phyloP scores from a whole-genome alignment of 164 flowering plant species.

The Stephania cephalantha region DNA sequence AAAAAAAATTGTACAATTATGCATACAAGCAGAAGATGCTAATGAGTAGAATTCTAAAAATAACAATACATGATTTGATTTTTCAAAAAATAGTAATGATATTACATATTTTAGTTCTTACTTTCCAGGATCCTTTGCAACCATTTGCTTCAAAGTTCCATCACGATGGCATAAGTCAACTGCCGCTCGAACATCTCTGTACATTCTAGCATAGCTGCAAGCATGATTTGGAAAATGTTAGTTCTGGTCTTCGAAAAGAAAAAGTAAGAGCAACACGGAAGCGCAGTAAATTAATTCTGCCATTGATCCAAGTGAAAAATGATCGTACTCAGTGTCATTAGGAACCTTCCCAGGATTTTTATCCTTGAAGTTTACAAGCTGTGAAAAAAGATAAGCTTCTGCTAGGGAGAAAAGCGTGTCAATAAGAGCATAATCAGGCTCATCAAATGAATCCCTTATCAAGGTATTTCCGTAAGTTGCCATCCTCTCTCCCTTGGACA shows the following conservation, averaged over 20 bases:
- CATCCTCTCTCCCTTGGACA: conserved; percentile 90
- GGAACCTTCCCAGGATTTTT: conserved; percentile 67
- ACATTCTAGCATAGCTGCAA: conserved; percentile 75
- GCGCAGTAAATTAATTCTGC: not conserved
- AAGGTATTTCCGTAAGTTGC: conserved; percentile 81
- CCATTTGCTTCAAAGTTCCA: conserved; percentile 97
- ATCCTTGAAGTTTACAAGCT: conserved; percentile 89
- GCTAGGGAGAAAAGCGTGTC: conserved; percentile 97
- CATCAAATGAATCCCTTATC: conserved; percentile 89
- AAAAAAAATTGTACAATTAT: not conserved
- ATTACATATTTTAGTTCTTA: conserved; percentile 16
- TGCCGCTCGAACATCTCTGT: conserved; percentile 94
- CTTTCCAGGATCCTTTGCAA: conserved; percentile 83
- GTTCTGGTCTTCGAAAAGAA: not conserved
- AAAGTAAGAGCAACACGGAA: not conserved
- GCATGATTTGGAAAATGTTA: not conserved
- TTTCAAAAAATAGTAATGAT: conserved; percentile 15
- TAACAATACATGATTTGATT: conserved; percentile 28
- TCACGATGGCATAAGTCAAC: conserved; percentile 98
- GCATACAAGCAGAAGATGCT: not conserved
- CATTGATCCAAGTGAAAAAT: not conserved
- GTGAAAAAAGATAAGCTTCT: conserved; percentile 93
- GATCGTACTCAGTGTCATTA: conserved; percentile 55
- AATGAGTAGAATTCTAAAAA: not conserved
- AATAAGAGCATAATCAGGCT: conserved; percentile 95